phyloP scores from a whole-genome alignment of 2,329 filamentous ascomycete genomes.

The Pseudogymnoascus sp. region DNA sequence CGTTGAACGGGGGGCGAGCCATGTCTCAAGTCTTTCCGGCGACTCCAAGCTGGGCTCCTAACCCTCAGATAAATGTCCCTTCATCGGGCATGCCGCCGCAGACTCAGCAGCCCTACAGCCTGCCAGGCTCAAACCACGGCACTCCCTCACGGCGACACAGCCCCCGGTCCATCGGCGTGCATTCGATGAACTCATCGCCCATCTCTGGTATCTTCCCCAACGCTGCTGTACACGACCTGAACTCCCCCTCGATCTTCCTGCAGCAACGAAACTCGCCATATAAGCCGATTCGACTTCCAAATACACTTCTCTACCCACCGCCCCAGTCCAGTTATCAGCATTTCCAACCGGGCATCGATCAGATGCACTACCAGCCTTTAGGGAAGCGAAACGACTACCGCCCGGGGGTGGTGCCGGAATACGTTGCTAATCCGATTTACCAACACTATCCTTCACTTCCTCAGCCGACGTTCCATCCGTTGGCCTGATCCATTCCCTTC shows the following conservation, averaged over 20 bases:
- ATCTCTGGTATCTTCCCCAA: conserved; percentile 31
- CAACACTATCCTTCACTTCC: conserved; percentile 7
- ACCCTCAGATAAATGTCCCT: conserved; percentile 31
- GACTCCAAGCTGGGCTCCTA: conserved; percentile 41
- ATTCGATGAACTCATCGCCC: conserved; percentile 31
- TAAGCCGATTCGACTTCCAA: conserved; percentile 78
- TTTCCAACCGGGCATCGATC: conserved; percentile 54
- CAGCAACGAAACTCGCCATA: conserved; percentile 88
- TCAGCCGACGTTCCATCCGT: conserved; percentile 2
- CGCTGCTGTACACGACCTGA: conserved; percentile 42
- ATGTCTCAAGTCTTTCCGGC: conserved; percentile 68
- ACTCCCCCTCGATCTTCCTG: conserved; percentile 77
- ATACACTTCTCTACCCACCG: conserved; percentile 82
- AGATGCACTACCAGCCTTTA: conserved; percentile 76
- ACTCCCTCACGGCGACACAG: conserved; percentile 30
- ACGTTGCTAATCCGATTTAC: conserved; percentile 12
- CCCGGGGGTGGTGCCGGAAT: conserved; percentile 63
- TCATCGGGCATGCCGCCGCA: conserved; percentile 20
- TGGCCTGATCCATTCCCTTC: background rate
- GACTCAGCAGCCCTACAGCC: conserved; percentile 10
- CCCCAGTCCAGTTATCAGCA: conserved; percentile 71
- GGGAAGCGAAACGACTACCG: conserved; percentile 60
- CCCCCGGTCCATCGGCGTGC: conserved; percentile 26
- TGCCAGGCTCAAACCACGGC: conserved; percentile 19
- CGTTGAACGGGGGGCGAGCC: conserved; percentile 40